Conservation (phyloP, 306 rosid species). For the Erythrophleum fordii region DNA sequence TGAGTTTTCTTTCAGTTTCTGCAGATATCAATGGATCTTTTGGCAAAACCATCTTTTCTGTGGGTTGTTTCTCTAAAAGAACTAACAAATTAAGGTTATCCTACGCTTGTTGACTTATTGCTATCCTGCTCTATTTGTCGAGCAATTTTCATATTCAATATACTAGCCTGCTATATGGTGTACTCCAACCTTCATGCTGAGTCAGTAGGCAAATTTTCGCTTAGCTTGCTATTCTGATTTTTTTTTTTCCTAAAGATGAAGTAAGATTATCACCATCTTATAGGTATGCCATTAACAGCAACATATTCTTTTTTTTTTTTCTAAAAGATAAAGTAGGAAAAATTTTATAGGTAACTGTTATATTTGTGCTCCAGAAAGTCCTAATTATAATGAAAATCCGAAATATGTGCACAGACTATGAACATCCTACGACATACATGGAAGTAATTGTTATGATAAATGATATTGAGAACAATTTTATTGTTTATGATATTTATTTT, state of each 20-base stretch:
- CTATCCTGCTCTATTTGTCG: neutral
- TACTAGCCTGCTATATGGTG: neutral
- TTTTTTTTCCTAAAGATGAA: neutral
- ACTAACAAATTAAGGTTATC: neutral
- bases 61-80: neutral
- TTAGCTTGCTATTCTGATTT: neutral
- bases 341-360: neutral
- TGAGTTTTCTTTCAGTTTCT: neutral
- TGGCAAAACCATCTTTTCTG: no score
- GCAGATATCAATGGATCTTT: neutral
- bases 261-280: neutral
- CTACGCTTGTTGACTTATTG: neutral
- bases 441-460: conserved; percentile 17
- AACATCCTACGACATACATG: neutral
- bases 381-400: neutral
- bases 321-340: no score
- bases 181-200: no score
- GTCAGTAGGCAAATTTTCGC: no score
- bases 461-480: no score
- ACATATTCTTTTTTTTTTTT: no score
- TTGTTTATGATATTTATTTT: no score
- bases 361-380: neutral
- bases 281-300: neutral
- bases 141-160: neutral
- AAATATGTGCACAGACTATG: neutral